These are phyloP conservation scores for Trichosporon sp. DNA, from an alignment of 1,284 basidiomycete species.

Conservation along the genomic window DNA sequence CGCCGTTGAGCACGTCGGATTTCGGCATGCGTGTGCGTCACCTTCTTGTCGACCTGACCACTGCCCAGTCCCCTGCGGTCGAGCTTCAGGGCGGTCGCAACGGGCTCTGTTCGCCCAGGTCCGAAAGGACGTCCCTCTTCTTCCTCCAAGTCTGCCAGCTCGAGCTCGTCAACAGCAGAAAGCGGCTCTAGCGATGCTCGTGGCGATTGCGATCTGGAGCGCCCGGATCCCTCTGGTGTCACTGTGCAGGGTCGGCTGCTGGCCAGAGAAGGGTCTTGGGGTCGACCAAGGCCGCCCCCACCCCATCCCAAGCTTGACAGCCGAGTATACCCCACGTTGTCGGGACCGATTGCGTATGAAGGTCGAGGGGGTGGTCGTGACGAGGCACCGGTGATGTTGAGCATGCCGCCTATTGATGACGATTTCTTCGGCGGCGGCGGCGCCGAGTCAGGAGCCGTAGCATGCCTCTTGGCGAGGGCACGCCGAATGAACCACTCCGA, in stretches of 20 bases:
- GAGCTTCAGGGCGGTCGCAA: slow-evolving; percentile 51
- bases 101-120: slow-evolving; percentile 49
- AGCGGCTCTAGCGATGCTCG: slow-evolving; percentile 19
- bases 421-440: slow-evolving; percentile 24
- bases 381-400: slow-evolving; percentile 33
- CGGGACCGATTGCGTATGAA: slow-evolving; percentile 50
- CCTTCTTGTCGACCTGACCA: slow-evolving; percentile 32
- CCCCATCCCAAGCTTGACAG: slow-evolving; percentile 48
- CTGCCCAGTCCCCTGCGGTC: slow-evolving; percentile 48
- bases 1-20: slow-evolving; percentile 44
- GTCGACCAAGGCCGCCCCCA: slow-evolving; percentile 50
- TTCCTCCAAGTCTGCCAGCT: slow-evolving; percentile 18
- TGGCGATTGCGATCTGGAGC: slow-evolving; percentile 19
- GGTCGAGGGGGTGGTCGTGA: slow-evolving; percentile 25
- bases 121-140: slow-evolving; percentile 19
- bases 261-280: slow-evolving; percentile 19
- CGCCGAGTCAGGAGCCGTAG: slow-evolving; percentile 14
- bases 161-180: slow-evolving; percentile 27
- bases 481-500: slow-evolving; percentile 55
- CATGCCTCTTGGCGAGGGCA: slow-evolving; percentile 36
- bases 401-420: slow-evolving; percentile 40
- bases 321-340: slow-evolving; percentile 51
- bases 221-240: slow-evolving; percentile 13
- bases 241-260: neutral
- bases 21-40: slow-evolving; percentile 48